Percentiles rank a stretch among this genome's conserved stretches.
Evolutionary conservation across 805 yeast genomes (phyloP).

Genomic region (Ogataea degrootiae): DNA sequence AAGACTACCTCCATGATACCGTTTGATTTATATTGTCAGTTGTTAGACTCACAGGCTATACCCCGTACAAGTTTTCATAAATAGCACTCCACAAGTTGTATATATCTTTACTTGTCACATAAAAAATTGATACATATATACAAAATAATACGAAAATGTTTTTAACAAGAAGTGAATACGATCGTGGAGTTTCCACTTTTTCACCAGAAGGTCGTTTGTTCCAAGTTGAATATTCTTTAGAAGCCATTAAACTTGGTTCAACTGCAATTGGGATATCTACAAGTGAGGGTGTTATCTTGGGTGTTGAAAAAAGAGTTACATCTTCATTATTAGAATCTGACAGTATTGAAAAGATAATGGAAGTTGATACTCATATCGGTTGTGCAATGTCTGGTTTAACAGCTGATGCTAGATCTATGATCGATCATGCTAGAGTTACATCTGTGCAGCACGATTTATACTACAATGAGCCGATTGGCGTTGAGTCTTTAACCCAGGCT

Average conservation of each 20-base stretch:
- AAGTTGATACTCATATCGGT: conserved; percentile 89
- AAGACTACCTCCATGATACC: not conserved
- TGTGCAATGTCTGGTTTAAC: conserved; percentile 99
- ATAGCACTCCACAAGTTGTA: not conserved
- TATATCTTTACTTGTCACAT: not conserved
- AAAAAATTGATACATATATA: not conserved
- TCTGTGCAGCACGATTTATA: conserved; percentile 83
- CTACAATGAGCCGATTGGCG: conserved; percentile 88
- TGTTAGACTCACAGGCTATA: too few relatives aligned
- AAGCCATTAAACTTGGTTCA: conserved; percentile 95
- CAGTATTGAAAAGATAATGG: conserved; percentile 93
- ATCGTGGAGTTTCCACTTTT: conserved; percentile 97
- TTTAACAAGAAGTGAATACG: conserved; percentile 98
- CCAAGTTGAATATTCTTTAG: conserved; percentile 96
- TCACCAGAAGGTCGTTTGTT: conserved; percentile 98
- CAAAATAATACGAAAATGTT: conserved; percentile 57
- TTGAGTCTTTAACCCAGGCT: conserved; percentile 91
- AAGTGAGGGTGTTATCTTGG: conserved; percentile 90
- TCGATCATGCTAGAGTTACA: conserved; percentile 93
- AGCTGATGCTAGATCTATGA: conserved; percentile 98
- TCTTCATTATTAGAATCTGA: conserved; percentile 86
- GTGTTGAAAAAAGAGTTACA: conserved; percentile 96
- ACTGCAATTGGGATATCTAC: conserved; percentile 97
- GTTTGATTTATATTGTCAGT: too few relatives aligned
- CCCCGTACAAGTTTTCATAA: not conserved